Evolutionary conservation across 2,329 filamentous ascomycete species (phyloP).

Genomic region (Aspergillus cejpii): DNA sequence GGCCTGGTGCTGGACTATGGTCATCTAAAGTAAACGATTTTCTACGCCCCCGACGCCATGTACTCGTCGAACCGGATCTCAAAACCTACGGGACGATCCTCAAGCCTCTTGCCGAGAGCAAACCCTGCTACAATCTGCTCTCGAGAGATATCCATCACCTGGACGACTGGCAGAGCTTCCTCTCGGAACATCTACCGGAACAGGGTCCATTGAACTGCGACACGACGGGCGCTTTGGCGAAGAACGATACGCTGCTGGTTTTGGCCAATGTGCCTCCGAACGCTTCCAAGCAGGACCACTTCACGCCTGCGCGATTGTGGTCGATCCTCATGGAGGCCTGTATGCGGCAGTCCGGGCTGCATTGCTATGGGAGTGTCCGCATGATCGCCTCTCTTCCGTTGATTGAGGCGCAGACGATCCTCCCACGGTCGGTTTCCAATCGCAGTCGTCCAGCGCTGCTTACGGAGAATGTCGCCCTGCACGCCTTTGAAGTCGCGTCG

Average conservation of each 20-base stretch:
- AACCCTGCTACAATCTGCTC: conserved; percentile 46
- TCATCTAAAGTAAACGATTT: conserved; percentile 67
- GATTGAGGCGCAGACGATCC: conserved; percentile 50
- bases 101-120: conserved; percentile 48
- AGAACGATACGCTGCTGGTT: conserved; percentile 69
- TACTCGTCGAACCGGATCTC: conserved; percentile 69
- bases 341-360: conserved; percentile 55
- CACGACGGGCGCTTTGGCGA: conserved; percentile 40
- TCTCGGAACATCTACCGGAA: conserved; percentile 44
- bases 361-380: conserved; percentile 70
- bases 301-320: conserved; percentile 50
- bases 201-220: conserved; percentile 44
- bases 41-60: conserved; percentile 71
- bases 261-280: conserved; percentile 59
- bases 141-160: conserved; percentile 52
- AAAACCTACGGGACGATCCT: conserved; percentile 57
- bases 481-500: conserved; percentile 49
- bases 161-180: conserved; percentile 45
- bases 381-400: conserved; percentile 67
- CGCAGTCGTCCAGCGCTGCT: conserved; percentile 55
- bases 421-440: conserved; percentile 55
- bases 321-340: conserved; percentile 51
- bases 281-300: conserved; percentile 47
- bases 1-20: conserved; percentile 73
- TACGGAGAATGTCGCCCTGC: conserved; percentile 46